Percentiles rank a stretch among this genome's conserved stretches.
Conservation (phyloP, 495 filamentous ascomycete genomes). For the Aspergillus ostianus region DNA sequence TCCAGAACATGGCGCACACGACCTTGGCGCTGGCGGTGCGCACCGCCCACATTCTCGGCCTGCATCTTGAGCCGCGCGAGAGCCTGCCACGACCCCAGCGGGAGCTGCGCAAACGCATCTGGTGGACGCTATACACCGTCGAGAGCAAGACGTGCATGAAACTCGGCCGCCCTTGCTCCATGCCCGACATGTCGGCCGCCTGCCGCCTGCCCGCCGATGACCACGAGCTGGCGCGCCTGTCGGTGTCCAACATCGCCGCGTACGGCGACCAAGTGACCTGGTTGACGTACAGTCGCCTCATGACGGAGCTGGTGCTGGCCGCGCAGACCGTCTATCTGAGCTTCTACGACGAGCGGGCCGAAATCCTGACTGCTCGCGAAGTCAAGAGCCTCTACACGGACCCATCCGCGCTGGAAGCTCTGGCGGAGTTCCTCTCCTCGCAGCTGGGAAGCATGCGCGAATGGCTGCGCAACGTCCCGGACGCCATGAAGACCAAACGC, state of each 20-base stretch:
- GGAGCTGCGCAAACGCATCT: constrained; percentile 47
- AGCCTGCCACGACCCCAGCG: constrained; percentile 31
- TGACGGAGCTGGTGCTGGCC: constrained; percentile 37
- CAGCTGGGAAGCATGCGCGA: constrained; percentile 24
- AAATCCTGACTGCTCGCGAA: not conserved
- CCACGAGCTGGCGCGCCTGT: constrained; percentile 28
- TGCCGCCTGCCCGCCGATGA: constrained; percentile 41
- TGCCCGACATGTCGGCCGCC: constrained; percentile 31
- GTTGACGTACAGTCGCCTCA: constrained; percentile 37
- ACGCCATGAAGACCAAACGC: constrained; percentile 35
- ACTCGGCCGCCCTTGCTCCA: constrained; percentile 48
- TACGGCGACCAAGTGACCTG: constrained; percentile 40
- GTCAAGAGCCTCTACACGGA: constrained; percentile 5
- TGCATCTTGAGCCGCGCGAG: constrained; percentile 47
- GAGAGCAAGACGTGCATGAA: constrained; percentile 51
- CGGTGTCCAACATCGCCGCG: constrained; percentile 39
- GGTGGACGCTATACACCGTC: constrained; percentile 51
- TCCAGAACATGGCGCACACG: constrained; percentile 50
- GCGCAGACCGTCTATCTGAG: constrained; percentile 34
- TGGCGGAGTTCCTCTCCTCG: constrained; percentile 28
- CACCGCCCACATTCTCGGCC: constrained; percentile 49
- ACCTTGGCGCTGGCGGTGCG: constrained; percentile 41
- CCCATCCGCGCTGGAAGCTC: not conserved
- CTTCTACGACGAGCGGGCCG: constrained; percentile 32
- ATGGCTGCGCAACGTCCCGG: constrained; percentile 33